A percentile compares a stretch with the other conserved stretches of the same genome.
Conservation (phyloP, 306 rosid genomes). For the Castanopsis chinensis region DNA sequence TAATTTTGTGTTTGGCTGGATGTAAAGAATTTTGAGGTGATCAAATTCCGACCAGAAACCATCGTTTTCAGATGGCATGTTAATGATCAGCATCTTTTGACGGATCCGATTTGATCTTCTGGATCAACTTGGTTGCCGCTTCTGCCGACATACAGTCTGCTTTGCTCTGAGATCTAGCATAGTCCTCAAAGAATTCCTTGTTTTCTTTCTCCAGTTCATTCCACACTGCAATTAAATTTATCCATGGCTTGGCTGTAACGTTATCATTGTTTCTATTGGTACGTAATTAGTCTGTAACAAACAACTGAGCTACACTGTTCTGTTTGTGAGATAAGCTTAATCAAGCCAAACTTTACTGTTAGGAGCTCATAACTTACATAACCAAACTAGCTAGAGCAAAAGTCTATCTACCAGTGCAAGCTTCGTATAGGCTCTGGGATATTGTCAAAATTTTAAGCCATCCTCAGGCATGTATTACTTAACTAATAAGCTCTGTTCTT, state of each 20-base stretch:
- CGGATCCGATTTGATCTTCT: slow-evolving; percentile 62
- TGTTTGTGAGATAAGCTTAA: too few relatives aligned
- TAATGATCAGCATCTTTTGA: slow-evolving; percentile 50
- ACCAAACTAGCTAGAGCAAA: too few relatives aligned
- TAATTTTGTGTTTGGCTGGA: slow-evolving; percentile 1
- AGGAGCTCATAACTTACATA: too few relatives aligned
- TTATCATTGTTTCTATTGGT: neutral
- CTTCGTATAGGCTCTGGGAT: neutral
- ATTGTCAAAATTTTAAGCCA: neutral
- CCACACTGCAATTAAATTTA: slow-evolving; percentile 63
- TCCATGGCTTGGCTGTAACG: neutral
- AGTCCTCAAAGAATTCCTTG: slow-evolving; percentile 76
- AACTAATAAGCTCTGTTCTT: neutral
- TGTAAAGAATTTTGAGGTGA: neutral
- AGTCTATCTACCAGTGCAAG: too few relatives aligned
- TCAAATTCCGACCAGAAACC: slow-evolving; percentile 1
- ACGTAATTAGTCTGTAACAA: too few relatives aligned
- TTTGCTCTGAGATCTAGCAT: slow-evolving; percentile 52
- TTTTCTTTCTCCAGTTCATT: slow-evolving; percentile 88
- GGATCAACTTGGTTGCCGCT: slow-evolving; percentile 78
- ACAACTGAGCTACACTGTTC: too few relatives aligned
- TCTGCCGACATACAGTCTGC: slow-evolving; percentile 68
- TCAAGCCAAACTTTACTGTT: too few relatives aligned
- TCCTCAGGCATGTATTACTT: neutral
- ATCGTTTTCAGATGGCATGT: slow-evolving; percentile 32